phyloP scores from a whole-genome alignment of 2,329 filamentous ascomycete species.

The Aureobasidium zeae region DNA sequence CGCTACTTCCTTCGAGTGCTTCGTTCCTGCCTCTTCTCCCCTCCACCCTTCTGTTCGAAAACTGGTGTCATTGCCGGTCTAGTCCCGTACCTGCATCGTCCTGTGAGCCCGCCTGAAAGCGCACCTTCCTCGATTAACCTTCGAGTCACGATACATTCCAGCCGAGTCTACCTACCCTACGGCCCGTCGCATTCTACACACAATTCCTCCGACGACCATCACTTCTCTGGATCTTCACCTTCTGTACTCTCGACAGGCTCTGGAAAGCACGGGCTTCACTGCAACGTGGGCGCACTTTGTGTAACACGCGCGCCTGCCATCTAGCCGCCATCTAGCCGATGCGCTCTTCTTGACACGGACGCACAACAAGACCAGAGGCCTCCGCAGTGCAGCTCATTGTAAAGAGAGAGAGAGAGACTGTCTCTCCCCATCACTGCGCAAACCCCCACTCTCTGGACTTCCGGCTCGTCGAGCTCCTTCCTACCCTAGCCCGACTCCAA shows the following conservation, averaged over 20 bases:
- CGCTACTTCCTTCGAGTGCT: conserved; percentile 5
- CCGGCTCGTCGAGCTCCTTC: background rate
- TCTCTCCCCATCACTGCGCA: too few relatives aligned
- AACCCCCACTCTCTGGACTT: background rate
- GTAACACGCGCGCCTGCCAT: conserved; percentile 14
- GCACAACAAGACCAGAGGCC: background rate
- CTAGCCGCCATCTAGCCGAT: conserved; percentile 3
- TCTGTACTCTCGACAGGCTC: too few relatives aligned
- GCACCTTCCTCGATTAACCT: too few relatives aligned
- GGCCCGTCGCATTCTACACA: too few relatives aligned
- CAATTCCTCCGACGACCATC: too few relatives aligned
- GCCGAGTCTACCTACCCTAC: too few relatives aligned
- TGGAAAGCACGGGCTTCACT: conserved; percentile 14
- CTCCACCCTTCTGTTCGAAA: conserved; percentile 12
- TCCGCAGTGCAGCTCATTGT: background rate
- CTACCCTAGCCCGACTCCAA: background rate
- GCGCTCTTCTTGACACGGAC: conserved; percentile 10
- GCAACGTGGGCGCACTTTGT: conserved; percentile 15
- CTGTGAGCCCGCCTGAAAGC: too few relatives aligned
- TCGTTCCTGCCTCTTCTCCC: conserved; percentile 12
- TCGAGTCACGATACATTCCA: too few relatives aligned
- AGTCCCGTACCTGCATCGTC: conserved; percentile 1
- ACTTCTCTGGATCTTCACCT: too few relatives aligned
- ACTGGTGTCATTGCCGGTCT: conserved; percentile 6
- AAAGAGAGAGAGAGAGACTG: too few relatives aligned